Evolutionary conservation across 164 flowering plant genomes (phyloP), one percentile per base, ranked within the genome.

Genomic region (Aristolochia contorta): DNA sequence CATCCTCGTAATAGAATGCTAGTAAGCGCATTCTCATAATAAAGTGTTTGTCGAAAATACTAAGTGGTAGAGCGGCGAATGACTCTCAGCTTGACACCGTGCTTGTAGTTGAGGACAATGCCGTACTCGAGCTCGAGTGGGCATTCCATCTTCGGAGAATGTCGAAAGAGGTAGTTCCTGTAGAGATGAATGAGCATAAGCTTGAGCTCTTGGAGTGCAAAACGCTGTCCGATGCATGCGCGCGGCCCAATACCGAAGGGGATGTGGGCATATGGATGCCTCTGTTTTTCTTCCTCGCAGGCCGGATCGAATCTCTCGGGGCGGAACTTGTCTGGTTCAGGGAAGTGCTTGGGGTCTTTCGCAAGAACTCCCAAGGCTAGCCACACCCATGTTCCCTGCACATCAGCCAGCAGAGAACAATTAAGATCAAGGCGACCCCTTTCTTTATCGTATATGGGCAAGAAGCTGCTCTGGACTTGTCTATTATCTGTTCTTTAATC

Each of bases 331-430:
- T 86, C 81, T 59, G 96, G 99, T 61, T 93, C 95, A 0, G 96
- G 91, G 55, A 93, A 93, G 64, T 93, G 80, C 66, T 78, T 82
- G 0, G 94, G 91, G 67, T 90, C 96, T 65, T 93, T 86, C 23
- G 99, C 90, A 43, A 86, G 72, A 23, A 93, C 99, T 53, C 97
- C 95, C 47, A 70, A 82, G 41, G 95, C 99, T 63, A 88, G 68
- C 97, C 96, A 93, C 19, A 93, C 87, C 99, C 99, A 93, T 62
- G 97, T 90, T 0, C 97, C 97, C 99, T 93, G 74, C 32, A 43
- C 18, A 16, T 55, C 21, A 18, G 30, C 30, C 30, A 27, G 30
- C 30, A 27, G 30, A 27, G 30, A 27, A 27, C 30, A 27, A 27
- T 27, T 5, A 27, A 27, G 30, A 27, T 27, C 5, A n/a, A n/a